A percentile compares a stretch with the other conserved stretches of the same genome.
Conservation (phyloP, 768 basidiomycete genomes). For the Hebeloma cylindrosporum region DNA sequence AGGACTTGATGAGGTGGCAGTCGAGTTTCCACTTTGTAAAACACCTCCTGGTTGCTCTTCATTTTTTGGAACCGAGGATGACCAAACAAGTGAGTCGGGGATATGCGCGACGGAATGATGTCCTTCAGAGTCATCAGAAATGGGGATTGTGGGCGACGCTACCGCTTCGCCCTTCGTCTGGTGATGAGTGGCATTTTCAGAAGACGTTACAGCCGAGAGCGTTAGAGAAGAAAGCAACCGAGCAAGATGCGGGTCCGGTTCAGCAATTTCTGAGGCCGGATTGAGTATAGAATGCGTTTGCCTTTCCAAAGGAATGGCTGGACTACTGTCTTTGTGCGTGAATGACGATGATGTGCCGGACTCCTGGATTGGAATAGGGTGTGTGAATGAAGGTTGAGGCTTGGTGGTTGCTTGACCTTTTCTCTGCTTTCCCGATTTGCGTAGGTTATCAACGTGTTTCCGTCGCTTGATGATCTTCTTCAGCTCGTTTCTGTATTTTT, state of each 20-base stretch:
- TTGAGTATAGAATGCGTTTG: constrained; percentile 44
- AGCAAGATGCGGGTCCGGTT: constrained; percentile 71
- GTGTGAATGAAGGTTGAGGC: constrained; percentile 7
- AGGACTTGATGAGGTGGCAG: background rate
- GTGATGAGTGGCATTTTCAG: constrained; percentile 1
- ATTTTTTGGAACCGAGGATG: constrained; percentile 16
- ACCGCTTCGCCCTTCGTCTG: background rate
- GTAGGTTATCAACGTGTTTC: constrained; percentile 51
- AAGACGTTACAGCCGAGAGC: constrained; percentile 45
- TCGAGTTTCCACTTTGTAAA: background rate
- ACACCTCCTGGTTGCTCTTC: background rate
- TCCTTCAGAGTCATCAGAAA: constrained; percentile 17
- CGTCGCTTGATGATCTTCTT: constrained; percentile 61
- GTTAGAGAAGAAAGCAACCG: constrained; percentile 63
- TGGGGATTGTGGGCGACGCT: constrained; percentile 11
- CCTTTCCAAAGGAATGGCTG: constrained; percentile 64
- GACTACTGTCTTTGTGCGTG: constrained; percentile 54
- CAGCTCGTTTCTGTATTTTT: too few species aligned
- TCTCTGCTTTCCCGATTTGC: constrained; percentile 20
- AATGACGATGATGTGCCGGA: constrained; percentile 23
- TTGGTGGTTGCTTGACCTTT: too few species aligned
- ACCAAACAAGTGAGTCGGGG: constrained; percentile 15
- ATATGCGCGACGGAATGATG: constrained; percentile 13
- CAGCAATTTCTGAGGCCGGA: constrained; percentile 27
- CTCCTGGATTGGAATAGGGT: constrained; percentile 6